phyloP scores from a whole-genome alignment of 2,329 filamentous ascomycete genomes.

The Verticillium zaregamsianum region DNA sequence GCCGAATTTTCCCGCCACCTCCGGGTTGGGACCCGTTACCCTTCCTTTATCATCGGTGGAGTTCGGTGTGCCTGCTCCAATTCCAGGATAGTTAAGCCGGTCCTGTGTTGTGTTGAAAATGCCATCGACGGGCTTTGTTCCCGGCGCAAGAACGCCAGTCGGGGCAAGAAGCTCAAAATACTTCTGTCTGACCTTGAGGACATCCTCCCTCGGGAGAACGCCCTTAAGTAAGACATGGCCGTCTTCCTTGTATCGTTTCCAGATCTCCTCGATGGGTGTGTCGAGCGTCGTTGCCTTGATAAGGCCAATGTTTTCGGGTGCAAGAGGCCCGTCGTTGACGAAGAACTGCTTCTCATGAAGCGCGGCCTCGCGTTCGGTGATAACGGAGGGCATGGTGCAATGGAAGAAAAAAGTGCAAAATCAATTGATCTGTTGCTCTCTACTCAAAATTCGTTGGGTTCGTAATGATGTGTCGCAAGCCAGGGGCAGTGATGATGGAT shows the following conservation, averaged over 20 bases:
- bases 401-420: not conserved
- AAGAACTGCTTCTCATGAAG: conserved; percentile 6
- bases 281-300: conserved; percentile 36
- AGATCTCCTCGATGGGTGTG: conserved; percentile 42
- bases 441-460: no score
- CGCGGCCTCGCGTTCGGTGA: not conserved
- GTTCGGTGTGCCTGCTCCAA: conserved; percentile 48
- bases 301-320: conserved; percentile 34
- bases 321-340: conserved; percentile 31
- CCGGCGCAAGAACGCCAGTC: conserved; percentile 52
- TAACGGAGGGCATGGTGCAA: not conserved
- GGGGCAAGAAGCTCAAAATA: conserved; percentile 52
- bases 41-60: conserved; percentile 16
- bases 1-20: conserved; percentile 16
- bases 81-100: conserved; percentile 18
- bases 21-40: not conserved
- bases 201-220: conserved; percentile 47
- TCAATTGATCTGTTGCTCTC: no score
- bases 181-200: conserved; percentile 43
- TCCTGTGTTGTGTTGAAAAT: conserved; percentile 33
- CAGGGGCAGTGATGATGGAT: no score
- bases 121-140: conserved; percentile 45
- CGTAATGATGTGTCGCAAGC: no score
- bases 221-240: conserved; percentile 54
- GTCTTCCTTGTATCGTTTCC: conserved; percentile 28